Evolutionary conservation across 139 green algal genomes (phyloP).

Genomic region (Coelastrella sp.): DNA sequence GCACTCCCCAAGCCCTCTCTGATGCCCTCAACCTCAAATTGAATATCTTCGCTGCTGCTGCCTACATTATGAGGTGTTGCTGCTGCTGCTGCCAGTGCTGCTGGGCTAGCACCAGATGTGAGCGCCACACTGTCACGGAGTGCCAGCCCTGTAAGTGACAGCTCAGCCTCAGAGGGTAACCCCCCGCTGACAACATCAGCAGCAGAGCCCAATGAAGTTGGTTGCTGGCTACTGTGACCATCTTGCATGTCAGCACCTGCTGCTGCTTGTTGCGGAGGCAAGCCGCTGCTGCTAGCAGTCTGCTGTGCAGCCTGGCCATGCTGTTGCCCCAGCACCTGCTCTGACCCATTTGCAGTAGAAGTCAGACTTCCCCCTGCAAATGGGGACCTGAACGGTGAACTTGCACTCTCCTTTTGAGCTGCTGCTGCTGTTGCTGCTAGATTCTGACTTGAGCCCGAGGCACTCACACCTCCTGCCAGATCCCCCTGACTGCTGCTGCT

Average conservation of each 20-base stretch:
- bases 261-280: neutral
- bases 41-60: conserved; percentile 4
- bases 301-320: neutral
- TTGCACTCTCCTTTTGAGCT: neutral
- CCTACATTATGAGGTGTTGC: neutral
- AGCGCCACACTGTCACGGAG: conserved; percentile 25
- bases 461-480: neutral
- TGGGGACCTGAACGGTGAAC: neutral
- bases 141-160: neutral
- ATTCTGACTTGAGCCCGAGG: too few species aligned
- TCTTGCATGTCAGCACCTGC: neutral
- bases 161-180: neutral
- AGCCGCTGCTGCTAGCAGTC: neutral
- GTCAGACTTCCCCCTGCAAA: neutral
- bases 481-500: neutral
- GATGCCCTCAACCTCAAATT: neutral
- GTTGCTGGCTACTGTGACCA: neutral
- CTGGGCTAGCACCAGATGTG: conserved; percentile 1
- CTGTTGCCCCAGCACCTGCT: conserved; percentile 7
- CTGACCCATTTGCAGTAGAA: neutral
- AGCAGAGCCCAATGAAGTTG: neutral
- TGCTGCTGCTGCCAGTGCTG: neutral
- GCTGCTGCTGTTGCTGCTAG: conserved; percentile 8
- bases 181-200: neutral
- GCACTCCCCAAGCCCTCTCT: neutral